These are phyloP conservation scores for Huiozyma sinensis DNA, from an alignment of 805 yeast species.

Conservation along the genomic window DNA sequence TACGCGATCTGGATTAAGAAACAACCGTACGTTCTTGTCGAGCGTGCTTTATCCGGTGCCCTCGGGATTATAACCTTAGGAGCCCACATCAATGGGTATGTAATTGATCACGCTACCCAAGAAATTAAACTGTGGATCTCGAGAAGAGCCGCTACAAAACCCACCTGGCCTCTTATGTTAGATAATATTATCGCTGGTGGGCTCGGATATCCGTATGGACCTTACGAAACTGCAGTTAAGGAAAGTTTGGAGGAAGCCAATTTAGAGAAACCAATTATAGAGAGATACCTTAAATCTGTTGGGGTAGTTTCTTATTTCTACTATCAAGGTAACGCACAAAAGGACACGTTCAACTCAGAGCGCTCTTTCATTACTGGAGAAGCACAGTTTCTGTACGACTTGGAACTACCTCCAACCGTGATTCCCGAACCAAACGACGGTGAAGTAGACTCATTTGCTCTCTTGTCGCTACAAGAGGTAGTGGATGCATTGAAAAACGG, in stretches of 20 bases:
- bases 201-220: slow-evolving; percentile 67
- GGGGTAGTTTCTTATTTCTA: slow-evolving; percentile 67
- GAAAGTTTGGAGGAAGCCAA: slow-evolving; percentile 93
- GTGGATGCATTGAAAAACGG: slow-evolving; percentile 37
- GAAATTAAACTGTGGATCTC: slow-evolving; percentile 71
- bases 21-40: slow-evolving; percentile 55
- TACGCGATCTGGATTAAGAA: slow-evolving; percentile 54
- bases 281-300: slow-evolving; percentile 33
- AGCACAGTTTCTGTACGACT: slow-evolving; percentile 69
- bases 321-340: slow-evolving; percentile 20
- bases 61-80: slow-evolving; percentile 89
- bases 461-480: slow-evolving; percentile 54
- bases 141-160: slow-evolving; percentile 61
- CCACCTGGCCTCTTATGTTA: slow-evolving; percentile 81
- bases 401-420: slow-evolving; percentile 39
- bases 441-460: slow-evolving; percentile 64
- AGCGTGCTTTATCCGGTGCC: slow-evolving; percentile 70
- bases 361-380: slow-evolving; percentile 76
- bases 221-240: slow-evolving; percentile 67
- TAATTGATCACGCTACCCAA: slow-evolving; percentile 36
- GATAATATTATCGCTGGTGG: slow-evolving; percentile 98
- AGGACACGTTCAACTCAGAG: slow-evolving; percentile 30
- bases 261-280: slow-evolving; percentile 41
- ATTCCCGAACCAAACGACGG: slow-evolving; percentile 56
- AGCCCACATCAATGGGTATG: slow-evolving; percentile 74